phyloP scores from a whole-genome alignment of 176 grass and related monocot species.

The Areca catechu region DNA sequence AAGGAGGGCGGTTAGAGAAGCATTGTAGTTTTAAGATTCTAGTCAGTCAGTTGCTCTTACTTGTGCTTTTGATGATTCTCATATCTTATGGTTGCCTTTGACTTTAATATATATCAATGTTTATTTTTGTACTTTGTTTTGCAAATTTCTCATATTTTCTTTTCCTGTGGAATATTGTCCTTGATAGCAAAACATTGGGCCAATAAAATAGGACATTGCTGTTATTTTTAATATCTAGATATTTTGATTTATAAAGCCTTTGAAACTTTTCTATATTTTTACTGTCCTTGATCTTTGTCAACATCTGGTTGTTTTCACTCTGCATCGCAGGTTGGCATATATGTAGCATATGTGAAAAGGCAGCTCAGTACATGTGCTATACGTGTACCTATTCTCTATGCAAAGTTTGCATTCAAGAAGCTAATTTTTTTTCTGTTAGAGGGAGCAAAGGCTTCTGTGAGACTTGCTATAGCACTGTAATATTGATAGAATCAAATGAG shows the following conservation, averaged over 20 bases:
- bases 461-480: slow-evolving; percentile 75
- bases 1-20: no score
- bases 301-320: not conserved
- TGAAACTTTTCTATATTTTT: not conserved
- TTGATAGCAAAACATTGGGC: no score
- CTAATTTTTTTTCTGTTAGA: slow-evolving; percentile 81
- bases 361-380: slow-evolving; percentile 82
- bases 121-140: no score
- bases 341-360: slow-evolving; percentile 87
- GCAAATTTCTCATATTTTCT: no score
- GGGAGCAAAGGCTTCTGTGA: slow-evolving; percentile 92
- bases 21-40: no score
- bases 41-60: no score
- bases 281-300: not conserved
- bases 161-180: no score
- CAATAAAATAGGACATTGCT: not conserved
- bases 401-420: slow-evolving; percentile 62
- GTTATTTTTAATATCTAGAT: not conserved
- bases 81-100: no score
- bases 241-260: no score
- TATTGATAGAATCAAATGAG: slow-evolving; percentile 65
- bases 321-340: slow-evolving; percentile 87
- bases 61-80: no score
- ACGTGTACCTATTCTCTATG: slow-evolving; percentile 92
- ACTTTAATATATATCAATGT: no score